Evolutionary conservation across 78 protist species (phyloP).

Genomic region (Dictyostelium brefeldianum): DNA sequence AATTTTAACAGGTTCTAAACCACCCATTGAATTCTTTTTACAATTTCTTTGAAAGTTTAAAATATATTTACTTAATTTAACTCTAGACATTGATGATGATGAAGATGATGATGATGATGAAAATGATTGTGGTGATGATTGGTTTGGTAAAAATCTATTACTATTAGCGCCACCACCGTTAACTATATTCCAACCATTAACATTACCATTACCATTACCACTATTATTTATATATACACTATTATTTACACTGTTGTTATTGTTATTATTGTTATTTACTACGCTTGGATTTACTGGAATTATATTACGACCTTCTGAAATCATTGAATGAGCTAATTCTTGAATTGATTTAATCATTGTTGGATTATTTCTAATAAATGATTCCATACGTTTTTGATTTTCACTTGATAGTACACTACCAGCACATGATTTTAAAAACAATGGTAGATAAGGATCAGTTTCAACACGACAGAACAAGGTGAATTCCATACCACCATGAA

Average conservation of each 20-base stretch:
- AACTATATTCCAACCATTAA: not conserved
- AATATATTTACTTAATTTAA: slow-evolving; percentile 23
- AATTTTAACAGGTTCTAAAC: not conserved
- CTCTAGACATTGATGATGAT: not conserved
- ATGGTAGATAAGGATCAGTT: slow-evolving; percentile 64
- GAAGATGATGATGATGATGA: not conserved
- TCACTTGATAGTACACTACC: slow-evolving; percentile 11
- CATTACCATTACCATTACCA: not conserved
- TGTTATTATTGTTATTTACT: no score
- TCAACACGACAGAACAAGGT: slow-evolving; percentile 54
- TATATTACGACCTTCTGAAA: slow-evolving; percentile 35
- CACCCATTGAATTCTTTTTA: not conserved
- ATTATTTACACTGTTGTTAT: not conserved
- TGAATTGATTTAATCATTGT: slow-evolving; percentile 34
- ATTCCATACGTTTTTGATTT: slow-evolving; percentile 16
- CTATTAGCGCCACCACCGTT: not conserved
- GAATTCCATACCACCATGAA: slow-evolving; percentile 57
- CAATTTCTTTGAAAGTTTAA: slow-evolving; percentile 4
- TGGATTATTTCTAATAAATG: slow-evolving; percentile 27
- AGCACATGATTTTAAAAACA: slow-evolving; percentile 56
- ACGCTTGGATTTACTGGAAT: not conserved
- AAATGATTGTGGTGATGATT: not conserved
- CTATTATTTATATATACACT: not conserved
- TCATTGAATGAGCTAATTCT: slow-evolving; percentile 59
- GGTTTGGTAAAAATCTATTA: not conserved